These are phyloP conservation scores for Endothia cerciana DNA, from an alignment of 2,329 filamentous ascomycete genomes.

Conservation along the genomic window DNA sequence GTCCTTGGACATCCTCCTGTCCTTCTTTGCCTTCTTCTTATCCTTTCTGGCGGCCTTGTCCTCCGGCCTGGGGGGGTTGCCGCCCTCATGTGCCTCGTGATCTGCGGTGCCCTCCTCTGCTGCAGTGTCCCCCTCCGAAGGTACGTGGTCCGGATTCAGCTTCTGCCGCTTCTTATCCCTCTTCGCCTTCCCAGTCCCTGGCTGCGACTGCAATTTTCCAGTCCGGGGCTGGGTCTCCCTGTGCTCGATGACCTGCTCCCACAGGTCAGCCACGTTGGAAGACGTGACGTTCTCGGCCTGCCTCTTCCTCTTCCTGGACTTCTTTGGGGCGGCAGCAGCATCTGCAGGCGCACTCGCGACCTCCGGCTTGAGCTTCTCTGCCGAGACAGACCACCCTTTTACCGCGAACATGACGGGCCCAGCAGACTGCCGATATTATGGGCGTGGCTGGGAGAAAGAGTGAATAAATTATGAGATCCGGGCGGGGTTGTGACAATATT, in stretches of 20 bases:
- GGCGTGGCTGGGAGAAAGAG: background rate
- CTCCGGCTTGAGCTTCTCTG: slow-evolving; percentile 73
- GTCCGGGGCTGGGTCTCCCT: slow-evolving; percentile 48
- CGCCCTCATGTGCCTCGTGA: slow-evolving; percentile 29
- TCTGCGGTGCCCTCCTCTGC: slow-evolving; percentile 35
- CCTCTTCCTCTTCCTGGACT: slow-evolving; percentile 65
- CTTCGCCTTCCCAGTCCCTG: slow-evolving; percentile 36
- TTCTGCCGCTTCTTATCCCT: slow-evolving; percentile 34
- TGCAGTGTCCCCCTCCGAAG: slow-evolving; percentile 32
- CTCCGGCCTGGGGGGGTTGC: slow-evolving; percentile 17
- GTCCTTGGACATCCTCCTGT: slow-evolving; percentile 30
- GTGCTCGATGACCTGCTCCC: slow-evolving; percentile 78
- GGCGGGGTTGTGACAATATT: background rate
- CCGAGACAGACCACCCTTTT: slow-evolving; percentile 85
- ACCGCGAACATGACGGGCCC: slow-evolving; percentile 78
- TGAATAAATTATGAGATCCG: slow-evolving; percentile 1
- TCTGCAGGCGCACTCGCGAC: slow-evolving; percentile 43
- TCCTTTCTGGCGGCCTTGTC: slow-evolving; percentile 12
- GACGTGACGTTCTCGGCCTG: slow-evolving; percentile 58
- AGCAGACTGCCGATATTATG: too few species aligned
- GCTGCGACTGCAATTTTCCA: slow-evolving; percentile 28
- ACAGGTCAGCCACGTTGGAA: slow-evolving; percentile 76
- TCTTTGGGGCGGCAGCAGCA: slow-evolving; percentile 44
- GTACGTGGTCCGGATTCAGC: slow-evolving; percentile 28
- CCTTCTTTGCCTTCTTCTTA: slow-evolving; percentile 33